These are phyloP conservation scores for Dictyostelium purpureum DNA, from an alignment of 78 protist species.

Conservation along the genomic window DNA sequence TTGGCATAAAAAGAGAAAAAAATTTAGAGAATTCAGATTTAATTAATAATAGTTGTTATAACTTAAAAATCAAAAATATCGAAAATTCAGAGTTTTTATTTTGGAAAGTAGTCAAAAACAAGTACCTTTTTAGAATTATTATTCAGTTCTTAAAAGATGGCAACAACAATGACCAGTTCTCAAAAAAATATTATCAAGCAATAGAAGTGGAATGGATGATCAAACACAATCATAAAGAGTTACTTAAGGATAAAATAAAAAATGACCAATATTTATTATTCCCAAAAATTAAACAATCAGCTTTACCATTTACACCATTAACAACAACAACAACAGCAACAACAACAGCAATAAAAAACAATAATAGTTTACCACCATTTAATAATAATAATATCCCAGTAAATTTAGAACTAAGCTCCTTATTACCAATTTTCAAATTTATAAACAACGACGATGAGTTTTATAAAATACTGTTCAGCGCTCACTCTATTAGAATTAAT, in stretches of 20 bases:
- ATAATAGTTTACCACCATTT: no score
- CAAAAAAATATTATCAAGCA: neutral
- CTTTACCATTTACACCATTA: neutral
- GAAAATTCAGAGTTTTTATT: neutral
- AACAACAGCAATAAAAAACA: no score
- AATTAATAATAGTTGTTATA: neutral
- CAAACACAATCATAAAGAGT: neutral
- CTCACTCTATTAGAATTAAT: neutral
- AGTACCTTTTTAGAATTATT: neutral
- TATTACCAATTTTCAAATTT: neutral
- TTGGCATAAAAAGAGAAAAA: no score
- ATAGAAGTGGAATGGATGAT: conserved; percentile 1
- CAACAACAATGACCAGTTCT: no score
- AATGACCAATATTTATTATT: neutral
- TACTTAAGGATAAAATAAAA: neutral
- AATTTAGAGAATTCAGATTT: no score
- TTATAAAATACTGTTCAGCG: neutral
- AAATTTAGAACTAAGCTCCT: no score
- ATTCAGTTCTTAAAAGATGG: neutral
- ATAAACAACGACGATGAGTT: neutral
- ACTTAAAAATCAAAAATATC: neutral
- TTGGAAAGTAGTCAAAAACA: neutral
- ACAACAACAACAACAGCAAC: neutral
- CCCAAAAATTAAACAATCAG: neutral
- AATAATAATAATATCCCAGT: no score